phyloP scores from a whole-genome alignment of 108 stramenopile genomes.

The Nitzschia sp. region DNA sequence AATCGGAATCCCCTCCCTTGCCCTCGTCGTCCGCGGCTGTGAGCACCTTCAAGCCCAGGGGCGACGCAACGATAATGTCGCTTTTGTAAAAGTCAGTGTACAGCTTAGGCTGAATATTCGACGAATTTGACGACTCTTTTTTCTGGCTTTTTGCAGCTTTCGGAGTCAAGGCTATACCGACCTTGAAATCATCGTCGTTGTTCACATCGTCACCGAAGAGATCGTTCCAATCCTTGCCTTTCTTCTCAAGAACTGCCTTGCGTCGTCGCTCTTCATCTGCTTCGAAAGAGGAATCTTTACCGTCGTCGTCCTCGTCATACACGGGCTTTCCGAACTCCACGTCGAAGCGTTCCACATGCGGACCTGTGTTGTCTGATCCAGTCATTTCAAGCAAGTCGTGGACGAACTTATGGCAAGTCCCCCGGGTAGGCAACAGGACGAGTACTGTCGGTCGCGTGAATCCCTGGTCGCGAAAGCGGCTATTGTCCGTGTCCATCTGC shows the following conservation, averaged over 20 bases:
- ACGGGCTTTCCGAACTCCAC: conserved; percentile 59
- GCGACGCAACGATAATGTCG: conserved; percentile 94
- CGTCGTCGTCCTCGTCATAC: conserved; percentile 42
- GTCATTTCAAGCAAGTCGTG: conserved; percentile 49
- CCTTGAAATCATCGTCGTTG: conserved; percentile 93
- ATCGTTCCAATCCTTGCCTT: conserved; percentile 88
- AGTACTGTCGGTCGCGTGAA: conserved; percentile 83
- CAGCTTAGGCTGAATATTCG: conserved; percentile 58
- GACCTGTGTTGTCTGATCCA: conserved; percentile 30
- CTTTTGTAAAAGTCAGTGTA: conserved; percentile 94
- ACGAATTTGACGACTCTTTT: conserved; percentile 33
- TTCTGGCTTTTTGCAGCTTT: conserved; percentile 43
- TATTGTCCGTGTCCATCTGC: conserved; percentile 14
- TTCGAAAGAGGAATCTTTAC: conserved; percentile 23
- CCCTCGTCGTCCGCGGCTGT: conserved; percentile 50
- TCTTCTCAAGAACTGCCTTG: conserved; percentile 56
- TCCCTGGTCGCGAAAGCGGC: conserved; percentile 80
- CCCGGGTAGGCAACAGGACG: conserved; percentile 79
- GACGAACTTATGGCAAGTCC: conserved; percentile 75
- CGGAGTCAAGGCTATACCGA: conserved; percentile 86
- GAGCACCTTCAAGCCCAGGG: conserved; percentile 87
- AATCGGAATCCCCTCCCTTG: conserved; percentile 65
- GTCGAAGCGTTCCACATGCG: conserved; percentile 70
- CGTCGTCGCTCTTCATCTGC: conserved; percentile 29
- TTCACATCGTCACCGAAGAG: conserved; percentile 89